Evolutionary conservation across 2,329 filamentous ascomycete species (phyloP).

Genomic region (Sphaerulina musiva): DNA sequence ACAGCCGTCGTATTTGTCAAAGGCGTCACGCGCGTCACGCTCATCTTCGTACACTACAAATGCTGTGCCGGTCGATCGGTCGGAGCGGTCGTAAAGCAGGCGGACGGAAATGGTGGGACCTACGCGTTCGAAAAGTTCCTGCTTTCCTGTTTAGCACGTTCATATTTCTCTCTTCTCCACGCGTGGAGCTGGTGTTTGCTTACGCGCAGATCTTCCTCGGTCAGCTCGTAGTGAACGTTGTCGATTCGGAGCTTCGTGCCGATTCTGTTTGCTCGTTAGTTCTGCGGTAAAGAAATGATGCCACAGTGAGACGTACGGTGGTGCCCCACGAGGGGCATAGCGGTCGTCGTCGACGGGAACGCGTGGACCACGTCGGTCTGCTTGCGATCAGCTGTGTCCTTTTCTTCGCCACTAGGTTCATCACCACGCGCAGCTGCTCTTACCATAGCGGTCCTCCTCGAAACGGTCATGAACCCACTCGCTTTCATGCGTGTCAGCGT

Average conservation of each 20-base stretch:
- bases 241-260: constrained; percentile 67
- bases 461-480: constrained; percentile 73
- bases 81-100: constrained; percentile 77
- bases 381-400: constrained; percentile 1
- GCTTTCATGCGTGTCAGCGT: constrained; percentile 40
- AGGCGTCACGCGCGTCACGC: constrained; percentile 65
- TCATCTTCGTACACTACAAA: constrained; percentile 71
- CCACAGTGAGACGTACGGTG: constrained; percentile 12
- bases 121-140: constrained; percentile 77
- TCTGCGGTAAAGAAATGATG: not conserved
- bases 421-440: not conserved
- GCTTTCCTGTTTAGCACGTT: constrained; percentile 5
- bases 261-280: constrained; percentile 14
- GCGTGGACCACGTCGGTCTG: constrained; percentile 20
- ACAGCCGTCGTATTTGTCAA: constrained; percentile 77
- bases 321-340: constrained; percentile 15
- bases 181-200: constrained; percentile 14
- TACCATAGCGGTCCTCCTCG: constrained; percentile 30
- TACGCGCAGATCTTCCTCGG: constrained; percentile 75
- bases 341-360: constrained; percentile 20
- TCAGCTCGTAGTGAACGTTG: constrained; percentile 88
- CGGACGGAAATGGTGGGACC: constrained; percentile 63
- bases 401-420: not conserved
- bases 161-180: not conserved
- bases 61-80: constrained; percentile 77